These are phyloP conservation scores for Bocquillonia castaneifolia DNA, from an alignment of 441 rosid genomes.

Conservation along the genomic window DNA sequence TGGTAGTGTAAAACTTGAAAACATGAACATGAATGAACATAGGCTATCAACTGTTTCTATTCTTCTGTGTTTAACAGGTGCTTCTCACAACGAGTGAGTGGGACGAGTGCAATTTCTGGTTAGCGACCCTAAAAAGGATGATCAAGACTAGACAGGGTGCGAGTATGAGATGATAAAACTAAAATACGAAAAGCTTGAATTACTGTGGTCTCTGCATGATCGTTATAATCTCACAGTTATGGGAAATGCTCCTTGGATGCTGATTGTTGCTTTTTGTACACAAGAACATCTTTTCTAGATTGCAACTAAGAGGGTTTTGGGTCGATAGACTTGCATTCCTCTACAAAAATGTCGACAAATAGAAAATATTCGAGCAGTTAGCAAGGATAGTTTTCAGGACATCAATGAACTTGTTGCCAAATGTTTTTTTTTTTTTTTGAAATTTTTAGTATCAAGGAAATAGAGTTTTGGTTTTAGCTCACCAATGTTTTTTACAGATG, in stretches of 20 bases:
- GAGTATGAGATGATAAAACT: constrained; percentile 52
- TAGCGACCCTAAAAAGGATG: constrained; percentile 86
- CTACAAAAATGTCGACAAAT: constrained; percentile 20
- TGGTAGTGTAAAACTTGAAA: not conserved
- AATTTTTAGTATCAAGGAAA: constrained; percentile 26
- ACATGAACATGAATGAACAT: too few species aligned
- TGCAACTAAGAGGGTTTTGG: constrained; percentile 30
- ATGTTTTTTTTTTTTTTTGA: not conserved
- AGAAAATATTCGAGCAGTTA: constrained; percentile 24
- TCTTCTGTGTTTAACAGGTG: constrained; percentile 41
- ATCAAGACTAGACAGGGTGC: constrained; percentile 80
- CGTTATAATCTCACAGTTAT: constrained; percentile 15
- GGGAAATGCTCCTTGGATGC: constrained; percentile 7
- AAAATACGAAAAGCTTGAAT: constrained; percentile 4
- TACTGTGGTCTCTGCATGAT: not conserved
- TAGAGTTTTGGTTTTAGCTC: constrained; percentile 26
- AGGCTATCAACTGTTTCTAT: not conserved
- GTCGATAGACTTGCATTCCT: constrained; percentile 9
- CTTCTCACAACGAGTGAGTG: constrained; percentile 89
- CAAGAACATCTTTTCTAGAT: constrained; percentile 20
- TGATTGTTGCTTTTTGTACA: constrained; percentile 24
- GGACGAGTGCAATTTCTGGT: constrained; percentile 99
- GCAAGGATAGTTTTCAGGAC: constrained; percentile 31
- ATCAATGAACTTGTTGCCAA: constrained; percentile 13
- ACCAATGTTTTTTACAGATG: constrained; percentile 16